Conservation (phyloP, 2,329 filamentous ascomycete species). For the Fusarium guadeloupense region DNA sequence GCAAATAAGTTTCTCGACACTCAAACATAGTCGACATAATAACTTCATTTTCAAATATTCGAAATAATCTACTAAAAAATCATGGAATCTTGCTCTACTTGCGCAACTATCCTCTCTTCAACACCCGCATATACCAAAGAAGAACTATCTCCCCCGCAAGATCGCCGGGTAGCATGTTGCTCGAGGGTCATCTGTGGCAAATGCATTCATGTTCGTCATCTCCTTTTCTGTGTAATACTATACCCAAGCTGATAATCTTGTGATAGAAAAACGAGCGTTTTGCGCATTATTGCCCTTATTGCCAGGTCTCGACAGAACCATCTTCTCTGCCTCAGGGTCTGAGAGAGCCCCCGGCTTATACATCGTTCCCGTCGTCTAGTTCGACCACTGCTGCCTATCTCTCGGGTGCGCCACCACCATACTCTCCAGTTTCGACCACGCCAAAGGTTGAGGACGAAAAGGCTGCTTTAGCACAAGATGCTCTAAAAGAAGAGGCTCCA, state of each 20-base stretch:
- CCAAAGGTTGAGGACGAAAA: conserved; percentile 37
- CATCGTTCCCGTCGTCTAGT: conserved; percentile 47
- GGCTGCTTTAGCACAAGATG: conserved; percentile 31
- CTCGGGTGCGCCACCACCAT: conserved; percentile 53
- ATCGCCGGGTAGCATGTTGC: conserved; percentile 75
- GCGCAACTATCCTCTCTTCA: conserved; percentile 68
- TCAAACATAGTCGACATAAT: neutral
- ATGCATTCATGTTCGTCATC: conserved; percentile 68
- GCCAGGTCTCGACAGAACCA: conserved; percentile 73
- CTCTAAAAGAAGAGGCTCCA: conserved; percentile 54
- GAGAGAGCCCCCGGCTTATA: conserved; percentile 74
- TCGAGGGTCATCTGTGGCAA: conserved; percentile 74
- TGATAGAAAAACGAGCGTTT: conserved; percentile 72
- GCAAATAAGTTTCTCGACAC: neutral
- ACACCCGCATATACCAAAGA: conserved; percentile 66
- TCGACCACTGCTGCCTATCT: conserved; percentile 33
- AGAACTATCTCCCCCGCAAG: conserved; percentile 60
- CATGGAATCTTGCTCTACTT: conserved; percentile 72
- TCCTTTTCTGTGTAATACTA: neutral
- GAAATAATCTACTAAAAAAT: conserved; percentile 1
- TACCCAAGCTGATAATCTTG: conserved; percentile 14
- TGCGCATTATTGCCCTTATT: conserved; percentile 75
- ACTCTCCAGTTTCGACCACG: conserved; percentile 40
- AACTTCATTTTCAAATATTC: conserved; percentile 1
- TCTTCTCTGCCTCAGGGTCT: conserved; percentile 69